Base-by-base conservation (phyloP, 164 flowering plant genomes). In the Stephania cephalantha region DNA sequence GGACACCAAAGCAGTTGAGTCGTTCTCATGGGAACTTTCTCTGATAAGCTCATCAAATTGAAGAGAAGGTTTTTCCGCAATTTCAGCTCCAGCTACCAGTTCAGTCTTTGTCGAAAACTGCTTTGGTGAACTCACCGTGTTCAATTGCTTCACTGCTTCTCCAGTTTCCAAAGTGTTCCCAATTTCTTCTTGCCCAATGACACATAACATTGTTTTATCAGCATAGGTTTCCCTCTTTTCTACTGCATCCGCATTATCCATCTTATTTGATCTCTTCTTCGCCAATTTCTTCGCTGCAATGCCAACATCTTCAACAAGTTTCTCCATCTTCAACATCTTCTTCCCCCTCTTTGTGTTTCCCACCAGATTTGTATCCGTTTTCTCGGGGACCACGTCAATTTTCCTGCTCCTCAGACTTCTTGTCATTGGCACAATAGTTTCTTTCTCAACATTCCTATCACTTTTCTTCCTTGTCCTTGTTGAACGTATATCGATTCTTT, bases 91-190 rank as follows among this genome's bases (percentile, higher is more conserved):
- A 61, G 66, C 66, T n/a, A 61, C 25, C 9, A 2, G n/a, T n/a
- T 61, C 66, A 61, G 22, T 61, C 29, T 61, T 61, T 18, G 20
- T 18, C 66, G 20, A n/a, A n/a, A 20, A 7, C 22, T 61, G 25
- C 66, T 18, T 15, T 50, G 11, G 15, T 50, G 55, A 50, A 50
- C 12, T 50, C 11, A 10, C 55, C 4, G 1, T 50, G 55, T 50
- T 50, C 55, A 50, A n/a, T 61, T 20, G 22, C 66, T 61, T 61
- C 66, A 61, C 9, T 61, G 66, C 66, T 61, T 61, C 66, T 61
- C 18, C 61, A 12, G 66, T n/a, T n/a, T n/a, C 22, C 20, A 20
- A 61, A 3, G 1, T 25, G 9, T 61, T 61, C 9, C 20, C 66
- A 17, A 25, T 61, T 61, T 61, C 66, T 61, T 61, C 66, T 61